Conservation (phyloP, 73 alveolate genomes). For the Stentor coeruleus region DNA sequence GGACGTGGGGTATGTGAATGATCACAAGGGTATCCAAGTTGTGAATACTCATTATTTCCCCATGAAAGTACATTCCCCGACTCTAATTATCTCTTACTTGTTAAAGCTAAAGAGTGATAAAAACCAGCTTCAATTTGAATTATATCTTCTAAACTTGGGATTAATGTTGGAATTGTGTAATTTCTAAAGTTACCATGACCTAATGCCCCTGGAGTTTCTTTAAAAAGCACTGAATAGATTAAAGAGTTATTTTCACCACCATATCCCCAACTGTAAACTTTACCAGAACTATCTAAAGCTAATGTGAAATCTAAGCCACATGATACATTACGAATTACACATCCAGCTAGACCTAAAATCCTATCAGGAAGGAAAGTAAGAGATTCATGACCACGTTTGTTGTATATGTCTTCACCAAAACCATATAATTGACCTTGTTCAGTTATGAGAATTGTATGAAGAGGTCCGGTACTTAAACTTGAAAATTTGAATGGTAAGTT, state of each 20-base stretch:
- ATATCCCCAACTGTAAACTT: constrained; percentile 21
- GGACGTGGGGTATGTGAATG: not conserved
- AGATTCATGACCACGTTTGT: not conserved
- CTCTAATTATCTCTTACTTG: not conserved
- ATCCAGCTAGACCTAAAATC: not conserved
- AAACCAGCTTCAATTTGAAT: constrained; percentile 15
- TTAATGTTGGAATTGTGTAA: not conserved
- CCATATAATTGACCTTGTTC: not conserved
- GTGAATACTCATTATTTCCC: constrained; percentile 7
- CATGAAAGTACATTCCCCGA: not conserved
- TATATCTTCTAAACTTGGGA: not conserved
- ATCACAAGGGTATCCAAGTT: not conserved
- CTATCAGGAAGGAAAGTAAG: not conserved
- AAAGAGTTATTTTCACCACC: not conserved
- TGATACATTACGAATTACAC: not conserved
- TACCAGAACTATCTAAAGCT: not conserved
- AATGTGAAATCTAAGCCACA: constrained; percentile 1
- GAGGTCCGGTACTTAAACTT: not conserved
- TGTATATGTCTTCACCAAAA: not conserved
- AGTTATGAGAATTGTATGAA: not conserved
- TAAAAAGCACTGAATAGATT: not conserved
- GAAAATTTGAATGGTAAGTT: not conserved
- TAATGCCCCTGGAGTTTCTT: not conserved
- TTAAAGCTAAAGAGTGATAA: not conserved
- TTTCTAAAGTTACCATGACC: not conserved